These are phyloP conservation scores for Millerozyma miso DNA, from an alignment of 805 yeast species.

Conservation along the genomic window DNA sequence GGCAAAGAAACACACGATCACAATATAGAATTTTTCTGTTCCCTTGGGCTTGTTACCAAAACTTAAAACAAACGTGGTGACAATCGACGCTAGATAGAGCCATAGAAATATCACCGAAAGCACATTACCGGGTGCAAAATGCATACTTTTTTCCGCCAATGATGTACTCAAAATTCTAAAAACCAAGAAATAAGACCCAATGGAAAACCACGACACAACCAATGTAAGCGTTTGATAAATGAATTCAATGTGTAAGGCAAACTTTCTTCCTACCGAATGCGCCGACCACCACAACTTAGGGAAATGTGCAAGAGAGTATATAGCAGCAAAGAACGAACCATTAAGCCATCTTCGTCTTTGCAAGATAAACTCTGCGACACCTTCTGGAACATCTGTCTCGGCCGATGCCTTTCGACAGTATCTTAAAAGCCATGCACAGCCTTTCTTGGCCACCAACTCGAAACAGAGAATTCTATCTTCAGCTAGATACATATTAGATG, in stretches of 20 bases:
- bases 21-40: slow-evolving; percentile 49
- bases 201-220: slow-evolving; percentile 59
- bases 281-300: slow-evolving; percentile 51
- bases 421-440: slow-evolving; percentile 56
- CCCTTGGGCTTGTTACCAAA: slow-evolving; percentile 66
- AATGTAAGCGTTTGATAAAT: slow-evolving; percentile 51
- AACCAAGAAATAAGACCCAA: slow-evolving; percentile 60
- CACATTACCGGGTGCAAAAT: slow-evolving; percentile 43
- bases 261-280: slow-evolving; percentile 47
- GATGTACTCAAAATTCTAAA: slow-evolving; percentile 60
- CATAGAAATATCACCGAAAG: slow-evolving; percentile 51
- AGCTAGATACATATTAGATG: slow-evolving; percentile 66
- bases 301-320: slow-evolving; percentile 53
- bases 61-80: slow-evolving; percentile 57
- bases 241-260: slow-evolving; percentile 52
- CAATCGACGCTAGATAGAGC: slow-evolving; percentile 53
- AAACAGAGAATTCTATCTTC: slow-evolving; percentile 67
- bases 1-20: slow-evolving; percentile 53
- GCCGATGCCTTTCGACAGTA: slow-evolving; percentile 62
- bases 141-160: slow-evolving; percentile 30
- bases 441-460: slow-evolving; percentile 57
- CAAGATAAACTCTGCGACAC: slow-evolving; percentile 55
- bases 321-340: slow-evolving; percentile 66
- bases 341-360: slow-evolving; percentile 69
- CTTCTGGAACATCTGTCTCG: slow-evolving; percentile 66